Evolutionary conservation across 371 early-diverging fungal genomes (phyloP).

Genomic region (Synchytrium microbalum): DNA sequence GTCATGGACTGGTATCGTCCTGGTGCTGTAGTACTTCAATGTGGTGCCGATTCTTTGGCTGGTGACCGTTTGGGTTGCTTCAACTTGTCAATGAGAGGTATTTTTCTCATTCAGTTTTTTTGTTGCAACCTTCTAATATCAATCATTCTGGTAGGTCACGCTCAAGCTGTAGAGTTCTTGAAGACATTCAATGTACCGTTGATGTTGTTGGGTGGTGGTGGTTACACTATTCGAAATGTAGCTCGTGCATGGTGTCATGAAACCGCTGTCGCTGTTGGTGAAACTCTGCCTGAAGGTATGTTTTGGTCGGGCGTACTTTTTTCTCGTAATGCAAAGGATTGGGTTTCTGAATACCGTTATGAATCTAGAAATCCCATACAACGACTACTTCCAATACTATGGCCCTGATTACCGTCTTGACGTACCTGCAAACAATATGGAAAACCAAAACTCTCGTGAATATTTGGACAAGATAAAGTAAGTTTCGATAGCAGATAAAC

Average conservation of each 20-base stretch:
- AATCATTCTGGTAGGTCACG: constrained; percentile 51
- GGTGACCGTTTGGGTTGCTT: constrained; percentile 99
- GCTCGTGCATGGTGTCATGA: constrained; percentile 98
- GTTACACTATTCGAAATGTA: constrained; percentile 98
- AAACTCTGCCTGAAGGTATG: constrained; percentile 52
- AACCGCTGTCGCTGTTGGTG: constrained; percentile 84
- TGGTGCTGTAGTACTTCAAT: constrained; percentile 96
- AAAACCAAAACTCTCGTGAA: constrained; percentile 83
- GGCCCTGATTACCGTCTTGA: constrained; percentile 92
- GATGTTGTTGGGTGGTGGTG: constrained; percentile 97
- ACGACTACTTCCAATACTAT: constrained; percentile 71
- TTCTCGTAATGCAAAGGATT: constrained; percentile 10
- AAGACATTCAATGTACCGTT: constrained; percentile 89
- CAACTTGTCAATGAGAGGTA: constrained; percentile 88
- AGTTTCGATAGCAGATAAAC: constrained; percentile 15
- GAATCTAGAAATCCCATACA: constrained; percentile 71
- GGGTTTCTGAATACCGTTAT: background rate
- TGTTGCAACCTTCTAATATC: background rate
- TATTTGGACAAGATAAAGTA: constrained; percentile 83
- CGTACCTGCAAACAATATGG: constrained; percentile 93
- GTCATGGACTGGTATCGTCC: constrained; percentile 95
- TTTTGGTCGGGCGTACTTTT: background rate
- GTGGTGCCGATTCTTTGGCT: constrained; percentile 98
- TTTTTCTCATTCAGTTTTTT: constrained; percentile 12
- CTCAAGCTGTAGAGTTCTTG: constrained; percentile 88